phyloP scores from a whole-genome alignment of 768 basidiomycete species.

The Lepiota brunneoincarnata region DNA sequence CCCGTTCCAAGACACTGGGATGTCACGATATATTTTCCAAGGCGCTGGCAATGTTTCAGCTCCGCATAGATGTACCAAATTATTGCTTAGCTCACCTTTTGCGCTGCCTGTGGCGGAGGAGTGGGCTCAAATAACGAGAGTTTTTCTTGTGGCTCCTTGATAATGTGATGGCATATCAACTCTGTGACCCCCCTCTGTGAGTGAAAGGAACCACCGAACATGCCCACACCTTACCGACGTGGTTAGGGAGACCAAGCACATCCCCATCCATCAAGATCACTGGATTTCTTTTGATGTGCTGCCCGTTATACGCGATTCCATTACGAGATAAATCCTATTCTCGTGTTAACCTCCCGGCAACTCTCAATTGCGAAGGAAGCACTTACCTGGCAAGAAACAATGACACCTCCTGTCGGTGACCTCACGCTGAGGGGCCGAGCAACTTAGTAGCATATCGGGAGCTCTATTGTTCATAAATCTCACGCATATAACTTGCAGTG shows the following conservation, averaged over 20 bases:
- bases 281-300: constrained; percentile 62
- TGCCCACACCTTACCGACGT: constrained; percentile 43
- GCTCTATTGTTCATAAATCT: constrained; percentile 19
- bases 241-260: constrained; percentile 61
- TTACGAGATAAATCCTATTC: constrained; percentile 74
- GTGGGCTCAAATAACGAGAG: constrained; percentile 59
- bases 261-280: constrained; percentile 81
- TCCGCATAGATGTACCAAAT: not conserved
- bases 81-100: constrained; percentile 42
- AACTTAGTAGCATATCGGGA: not conserved
- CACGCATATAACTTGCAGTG: constrained; percentile 84
- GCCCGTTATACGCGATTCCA: constrained; percentile 68
- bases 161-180: constrained; percentile 64
- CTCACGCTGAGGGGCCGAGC: constrained; percentile 45
- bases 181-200: constrained; percentile 30
- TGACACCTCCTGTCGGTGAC: constrained; percentile 67
- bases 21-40: constrained; percentile 72
- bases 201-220: not conserved
- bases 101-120: constrained; percentile 48
- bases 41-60: constrained; percentile 33
- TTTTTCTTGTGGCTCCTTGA: constrained; percentile 52
- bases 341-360: not conserved
- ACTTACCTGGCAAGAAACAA: constrained; percentile 75
- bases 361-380: not conserved
- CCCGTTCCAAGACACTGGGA: constrained; percentile 79